Base-by-base conservation (phyloP, 495 filamentous ascomycete species). In the Neurospora cerealis region DNA sequence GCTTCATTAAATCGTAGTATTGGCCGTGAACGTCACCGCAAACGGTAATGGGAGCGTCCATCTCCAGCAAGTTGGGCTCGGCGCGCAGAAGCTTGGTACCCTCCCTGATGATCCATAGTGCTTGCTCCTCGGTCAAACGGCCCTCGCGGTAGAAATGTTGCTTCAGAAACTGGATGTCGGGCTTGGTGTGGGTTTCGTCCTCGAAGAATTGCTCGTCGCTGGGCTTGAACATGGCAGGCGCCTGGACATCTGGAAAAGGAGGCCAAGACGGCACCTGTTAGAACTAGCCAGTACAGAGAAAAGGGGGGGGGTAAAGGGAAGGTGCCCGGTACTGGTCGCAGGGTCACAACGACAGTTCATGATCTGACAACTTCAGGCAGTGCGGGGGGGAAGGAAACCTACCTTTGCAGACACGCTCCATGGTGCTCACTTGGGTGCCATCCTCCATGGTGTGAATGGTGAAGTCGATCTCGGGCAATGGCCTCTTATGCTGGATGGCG, bases 31-130 rank as follows among this genome's bases (percentile, higher is more conserved):
- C 94, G 80, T 99, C 96, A 78, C 96, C 96, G 80, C 96, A 99
- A 42, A 99, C 96, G n/a, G 96, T 99, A 81, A 99, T 99, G 37
- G 96, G 96, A 39, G 96, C 96, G 85, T 99, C 96, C 96, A 99
- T 98, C 86, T 99, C 96, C 74, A 99, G 88, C 69, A 99, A 86
- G 82, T 98, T 99, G 41, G 96, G 96, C 83, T 99, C 96, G 48
- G 89, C 85, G 75, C 89, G 90, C 71, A 99, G 86, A 39, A 98
- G 80, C 79, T 97, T 90, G 44, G 93, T 93, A 72, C 95, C 96
- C 71, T 88, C 87, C 74, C 91, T 86, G 81, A 99, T 91, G 76
- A 99, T 99, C 90, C 91, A 98, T 83, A 99, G 86, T 62, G 96
- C 96, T 84, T 99, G 96, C 70, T 98, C 95, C 77, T 99, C 95